These are phyloP conservation scores for Fagus crenata DNA, from an alignment of 306 rosid genomes.

Conservation along the genomic window DNA sequence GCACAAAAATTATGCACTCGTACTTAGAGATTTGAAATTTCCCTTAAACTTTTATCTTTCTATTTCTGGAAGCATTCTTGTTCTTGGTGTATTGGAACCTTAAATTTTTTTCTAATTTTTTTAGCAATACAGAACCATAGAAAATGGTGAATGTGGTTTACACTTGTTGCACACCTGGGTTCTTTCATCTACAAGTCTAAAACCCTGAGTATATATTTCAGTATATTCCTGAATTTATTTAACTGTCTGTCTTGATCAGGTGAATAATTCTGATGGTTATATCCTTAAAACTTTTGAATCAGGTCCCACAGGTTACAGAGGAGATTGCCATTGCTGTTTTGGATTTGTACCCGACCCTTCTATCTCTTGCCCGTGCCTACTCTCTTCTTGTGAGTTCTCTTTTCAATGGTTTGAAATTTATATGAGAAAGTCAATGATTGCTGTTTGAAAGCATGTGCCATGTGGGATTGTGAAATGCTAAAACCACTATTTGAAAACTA, in stretches of 20 bases:
- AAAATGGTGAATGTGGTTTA: conserved; percentile 6
- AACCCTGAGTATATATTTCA: neutral
- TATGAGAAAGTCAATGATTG: neutral
- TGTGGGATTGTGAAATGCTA: neutral
- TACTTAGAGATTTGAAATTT: neutral
- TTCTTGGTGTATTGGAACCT: neutral
- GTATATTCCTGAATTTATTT: neutral
- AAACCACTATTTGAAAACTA: too few relatives aligned
- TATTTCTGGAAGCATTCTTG: neutral
- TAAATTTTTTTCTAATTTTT: neutral
- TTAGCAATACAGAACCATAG: neutral
- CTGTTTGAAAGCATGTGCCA: conserved; percentile 5
- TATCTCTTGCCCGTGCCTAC: conserved; percentile 78
- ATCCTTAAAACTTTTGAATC: conserved; percentile 28
- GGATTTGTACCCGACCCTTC: conserved; percentile 78
- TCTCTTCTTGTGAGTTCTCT: conserved; percentile 57
- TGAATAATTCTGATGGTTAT: conserved; percentile 9
- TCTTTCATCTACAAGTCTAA: conserved; percentile 7
- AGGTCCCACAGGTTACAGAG: conserved; percentile 99
- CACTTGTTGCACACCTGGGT: conserved; percentile 8
- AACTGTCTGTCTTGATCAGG: conserved; percentile 7
- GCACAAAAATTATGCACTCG: neutral
- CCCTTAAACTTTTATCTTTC: neutral
- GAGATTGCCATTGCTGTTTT: conserved; percentile 83
- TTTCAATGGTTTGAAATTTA: conserved; percentile 24